Conservation (phyloP, 1,284 basidiomycete genomes). For the Xerocomus subilludens region DNA sequence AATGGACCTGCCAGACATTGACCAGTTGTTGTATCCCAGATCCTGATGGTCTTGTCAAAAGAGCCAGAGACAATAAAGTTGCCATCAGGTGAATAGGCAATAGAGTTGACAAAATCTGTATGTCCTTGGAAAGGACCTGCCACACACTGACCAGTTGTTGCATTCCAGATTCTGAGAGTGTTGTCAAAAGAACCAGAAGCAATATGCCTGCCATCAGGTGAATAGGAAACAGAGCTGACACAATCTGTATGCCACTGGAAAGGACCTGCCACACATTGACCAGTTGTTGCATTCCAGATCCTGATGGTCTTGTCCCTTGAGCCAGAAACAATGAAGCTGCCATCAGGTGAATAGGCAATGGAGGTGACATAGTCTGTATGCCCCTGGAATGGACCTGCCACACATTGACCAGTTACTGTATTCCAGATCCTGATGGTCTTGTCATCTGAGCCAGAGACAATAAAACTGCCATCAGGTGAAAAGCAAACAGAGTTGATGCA, state of each 20-base stretch:
- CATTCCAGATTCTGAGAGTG: constrained; percentile 31
- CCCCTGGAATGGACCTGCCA: constrained; percentile 31
- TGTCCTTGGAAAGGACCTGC: constrained; percentile 22
- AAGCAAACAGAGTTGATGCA: constrained; percentile 27
- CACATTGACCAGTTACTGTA: constrained; percentile 29
- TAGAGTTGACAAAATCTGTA: background rate
- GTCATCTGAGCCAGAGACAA: constrained; percentile 33
- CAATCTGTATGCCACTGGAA: background rate
- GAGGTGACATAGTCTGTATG: background rate
- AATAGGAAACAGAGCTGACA: constrained; percentile 34
- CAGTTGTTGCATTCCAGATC: constrained; percentile 34
- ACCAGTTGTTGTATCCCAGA: constrained; percentile 36
- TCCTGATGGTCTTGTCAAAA: background rate
- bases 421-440: constrained; percentile 31
- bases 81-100: constrained; percentile 25
- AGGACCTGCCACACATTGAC: constrained; percentile 4
- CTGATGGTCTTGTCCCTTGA: constrained; percentile 24
- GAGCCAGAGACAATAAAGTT: background rate
- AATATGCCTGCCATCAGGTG: constrained; percentile 32
- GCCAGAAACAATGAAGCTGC: constrained; percentile 26
- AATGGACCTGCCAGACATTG: constrained; percentile 34
- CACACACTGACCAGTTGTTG: constrained; percentile 33
- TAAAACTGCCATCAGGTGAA: constrained; percentile 33
- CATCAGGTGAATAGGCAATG: constrained; percentile 38
- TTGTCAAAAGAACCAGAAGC: constrained; percentile 33